Evolutionary conservation across 2,329 filamentous ascomycete species (phyloP).

Genomic region (Emmonsiellopsis sp.): DNA sequence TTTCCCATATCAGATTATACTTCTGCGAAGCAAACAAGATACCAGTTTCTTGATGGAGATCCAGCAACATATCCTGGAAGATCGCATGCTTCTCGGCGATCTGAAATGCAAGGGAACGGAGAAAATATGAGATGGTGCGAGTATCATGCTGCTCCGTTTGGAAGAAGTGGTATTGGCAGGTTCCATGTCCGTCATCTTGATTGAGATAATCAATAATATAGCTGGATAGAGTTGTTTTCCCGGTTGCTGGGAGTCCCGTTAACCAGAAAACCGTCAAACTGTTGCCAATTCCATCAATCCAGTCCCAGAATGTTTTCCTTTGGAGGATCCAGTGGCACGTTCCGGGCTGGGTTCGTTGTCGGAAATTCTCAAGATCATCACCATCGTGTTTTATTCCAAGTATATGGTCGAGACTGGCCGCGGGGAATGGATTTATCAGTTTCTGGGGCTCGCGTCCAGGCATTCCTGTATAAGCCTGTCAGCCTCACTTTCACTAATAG

Average conservation of each 20-base stretch:
- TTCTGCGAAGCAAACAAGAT: slow-evolving; percentile 4
- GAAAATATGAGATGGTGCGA: slow-evolving; percentile 7
- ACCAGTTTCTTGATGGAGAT: background rate
- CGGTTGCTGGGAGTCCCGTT: slow-evolving; percentile 6
- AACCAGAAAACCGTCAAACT: slow-evolving; percentile 6
- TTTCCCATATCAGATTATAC: slow-evolving; percentile 10
- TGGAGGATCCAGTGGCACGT: slow-evolving; percentile 14
- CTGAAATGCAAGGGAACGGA: slow-evolving; percentile 13
- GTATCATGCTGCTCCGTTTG: slow-evolving; percentile 8
- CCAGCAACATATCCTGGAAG: slow-evolving; percentile 5
- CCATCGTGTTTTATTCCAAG: slow-evolving; percentile 4
- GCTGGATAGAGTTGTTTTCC: slow-evolving; percentile 8
- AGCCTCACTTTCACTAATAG: background rate
- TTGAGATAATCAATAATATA: slow-evolving; percentile 7
- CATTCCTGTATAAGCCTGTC: background rate
- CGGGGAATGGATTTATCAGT: slow-evolving; percentile 3
- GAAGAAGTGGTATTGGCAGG: slow-evolving; percentile 9
- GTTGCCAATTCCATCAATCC: background rate
- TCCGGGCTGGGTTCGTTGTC: slow-evolving; percentile 8
- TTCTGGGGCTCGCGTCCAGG: background rate
- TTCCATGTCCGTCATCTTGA: background rate
- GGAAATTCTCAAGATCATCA: slow-evolving; percentile 8
- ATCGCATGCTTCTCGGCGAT: slow-evolving; percentile 2
- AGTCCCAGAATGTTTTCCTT: slow-evolving; percentile 3
- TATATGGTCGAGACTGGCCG: slow-evolving; percentile 5